Evolutionary conservation across 1,139 yeast species (phyloP), one percentile per base, ranked within the genome.

Genomic region (Hansenula lynferdii): DNA sequence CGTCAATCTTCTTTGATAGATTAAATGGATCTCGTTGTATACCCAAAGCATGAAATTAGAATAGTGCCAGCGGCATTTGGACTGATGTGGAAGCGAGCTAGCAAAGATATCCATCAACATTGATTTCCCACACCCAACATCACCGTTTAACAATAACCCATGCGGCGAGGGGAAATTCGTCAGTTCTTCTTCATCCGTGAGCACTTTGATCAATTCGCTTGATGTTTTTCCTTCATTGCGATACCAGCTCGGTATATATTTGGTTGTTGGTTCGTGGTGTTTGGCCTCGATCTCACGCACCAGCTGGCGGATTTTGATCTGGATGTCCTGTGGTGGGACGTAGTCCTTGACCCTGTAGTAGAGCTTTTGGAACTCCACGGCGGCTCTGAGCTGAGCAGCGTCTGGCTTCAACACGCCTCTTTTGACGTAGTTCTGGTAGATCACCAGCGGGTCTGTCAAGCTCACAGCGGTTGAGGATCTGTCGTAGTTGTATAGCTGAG

Each of bases 71-170:
- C 90, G 64, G 64, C 76, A 72, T 52, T 83, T 83, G 3, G 81
- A 72, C 19, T 67, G 64, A 46, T 78, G 77, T 0, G 89, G 90
- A 27, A 82, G 60, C 2, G 82, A 69, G 32, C 69, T 66, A 1
- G 87, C 87, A 62, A 82, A 81, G 18, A 82, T 72, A 49, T 81
- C 89, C 77, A 81, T 75, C 36, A 82, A 57, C 82, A 82, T 76
- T 2, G 86, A 77, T 51, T 82, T 82, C 3, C 90, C 90, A 52
- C 85, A 78, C 0, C 89, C 89, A 4, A 82, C 89, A 45, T 79
- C 87, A 3, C 90, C 90, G 53, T 81, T 80, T 7, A 82, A 59
- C 35, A 82, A 53, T 5, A 82, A 58, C 0, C 90, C 89, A 42
- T 74, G 80, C 0, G 89, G 89, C 0, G 83, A 66, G 2, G 72